A percentile compares a stretch with the other conserved stretches of the same genome.
Conservation (phyloP, 1,284 basidiomycete species). For the Salmacisia buchloeana region DNA sequence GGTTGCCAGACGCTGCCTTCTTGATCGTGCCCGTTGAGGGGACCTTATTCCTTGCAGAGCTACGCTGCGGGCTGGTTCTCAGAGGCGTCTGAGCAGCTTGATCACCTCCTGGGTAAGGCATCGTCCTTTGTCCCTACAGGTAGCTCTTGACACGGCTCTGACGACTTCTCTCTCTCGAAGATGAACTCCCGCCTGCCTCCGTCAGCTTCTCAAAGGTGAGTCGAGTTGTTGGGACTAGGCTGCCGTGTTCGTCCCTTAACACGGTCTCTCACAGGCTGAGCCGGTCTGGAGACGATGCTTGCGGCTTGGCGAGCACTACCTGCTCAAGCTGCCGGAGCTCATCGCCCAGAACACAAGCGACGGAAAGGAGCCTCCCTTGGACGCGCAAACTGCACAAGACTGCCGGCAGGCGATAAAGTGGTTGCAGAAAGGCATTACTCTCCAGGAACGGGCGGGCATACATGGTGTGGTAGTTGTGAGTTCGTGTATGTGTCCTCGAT, state of each 20-base stretch:
- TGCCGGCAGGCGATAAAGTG: not conserved
- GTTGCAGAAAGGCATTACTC: conserved; percentile 4
- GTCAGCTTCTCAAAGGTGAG: not conserved
- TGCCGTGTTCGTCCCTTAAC: not conserved
- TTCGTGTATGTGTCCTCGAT: not conserved
- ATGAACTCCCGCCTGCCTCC: no score
- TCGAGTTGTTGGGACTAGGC: not conserved
- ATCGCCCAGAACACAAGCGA: not conserved
- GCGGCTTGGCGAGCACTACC: not conserved
- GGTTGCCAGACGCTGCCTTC: not conserved
- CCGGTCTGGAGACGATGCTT: conserved; percentile 5
- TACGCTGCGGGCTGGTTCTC: no score
- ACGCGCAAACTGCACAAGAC: not conserved
- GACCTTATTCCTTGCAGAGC: no score
- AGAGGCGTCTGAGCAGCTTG: no score
- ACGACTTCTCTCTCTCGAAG: not conserved
- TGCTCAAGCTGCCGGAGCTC: not conserved
- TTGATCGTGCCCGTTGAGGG: not conserved
- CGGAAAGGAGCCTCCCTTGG: no score
- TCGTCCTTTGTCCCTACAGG: not conserved
- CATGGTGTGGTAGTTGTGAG: not conserved
- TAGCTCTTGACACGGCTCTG: not conserved
- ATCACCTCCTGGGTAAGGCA: no score
- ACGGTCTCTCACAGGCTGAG: not conserved
- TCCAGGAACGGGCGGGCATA: not conserved